Conservation (phyloP, 2,329 filamentous ascomycete genomes). For the Lachnellula subtilissima region DNA sequence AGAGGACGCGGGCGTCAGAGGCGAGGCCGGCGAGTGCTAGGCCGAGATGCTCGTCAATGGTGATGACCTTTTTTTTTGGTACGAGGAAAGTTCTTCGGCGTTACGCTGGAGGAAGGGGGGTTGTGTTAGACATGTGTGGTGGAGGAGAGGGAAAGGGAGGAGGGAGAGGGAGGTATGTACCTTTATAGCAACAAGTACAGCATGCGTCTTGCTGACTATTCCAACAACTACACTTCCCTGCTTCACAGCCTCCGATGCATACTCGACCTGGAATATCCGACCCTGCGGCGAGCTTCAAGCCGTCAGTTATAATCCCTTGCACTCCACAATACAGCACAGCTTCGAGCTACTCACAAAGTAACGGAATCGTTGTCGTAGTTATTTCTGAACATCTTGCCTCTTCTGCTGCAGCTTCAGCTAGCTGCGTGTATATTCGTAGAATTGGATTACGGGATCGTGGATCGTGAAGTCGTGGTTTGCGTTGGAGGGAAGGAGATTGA, state of each 20-base stretch:
- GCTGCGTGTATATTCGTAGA: background rate
- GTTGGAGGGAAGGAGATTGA: background rate
- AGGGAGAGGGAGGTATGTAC: constrained; percentile 42
- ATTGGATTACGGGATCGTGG: background rate
- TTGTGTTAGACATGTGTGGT: background rate
- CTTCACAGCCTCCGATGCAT: constrained; percentile 97
- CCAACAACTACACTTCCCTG: constrained; percentile 98
- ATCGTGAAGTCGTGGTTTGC: constrained; percentile 4
- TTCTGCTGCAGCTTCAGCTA: constrained; percentile 16
- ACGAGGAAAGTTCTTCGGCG: constrained; percentile 97
- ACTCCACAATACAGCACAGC: background rate
- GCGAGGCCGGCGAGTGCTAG: constrained; percentile 95
- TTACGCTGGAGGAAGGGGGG: constrained; percentile 65
- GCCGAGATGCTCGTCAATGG: constrained; percentile 91
- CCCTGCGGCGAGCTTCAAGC: constrained; percentile 87
- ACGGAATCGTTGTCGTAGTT: constrained; percentile 99
- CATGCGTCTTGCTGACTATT: constrained; percentile 95
- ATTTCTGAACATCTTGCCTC: constrained; percentile 87
- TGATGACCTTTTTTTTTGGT: constrained; percentile 99
- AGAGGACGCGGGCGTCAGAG: constrained; percentile 95
- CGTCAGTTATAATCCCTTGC: constrained; percentile 21
- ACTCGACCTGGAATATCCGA: constrained; percentile 99
- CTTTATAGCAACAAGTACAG: constrained; percentile 94
- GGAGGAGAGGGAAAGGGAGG: background rate
- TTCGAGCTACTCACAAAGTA: constrained; percentile 71